A percentile compares a stretch with the other conserved stretches of the same genome.
Evolutionary conservation across 1,139 yeast genomes (phyloP).

Genomic region (Yamadazyma spencermartinsiae): DNA sequence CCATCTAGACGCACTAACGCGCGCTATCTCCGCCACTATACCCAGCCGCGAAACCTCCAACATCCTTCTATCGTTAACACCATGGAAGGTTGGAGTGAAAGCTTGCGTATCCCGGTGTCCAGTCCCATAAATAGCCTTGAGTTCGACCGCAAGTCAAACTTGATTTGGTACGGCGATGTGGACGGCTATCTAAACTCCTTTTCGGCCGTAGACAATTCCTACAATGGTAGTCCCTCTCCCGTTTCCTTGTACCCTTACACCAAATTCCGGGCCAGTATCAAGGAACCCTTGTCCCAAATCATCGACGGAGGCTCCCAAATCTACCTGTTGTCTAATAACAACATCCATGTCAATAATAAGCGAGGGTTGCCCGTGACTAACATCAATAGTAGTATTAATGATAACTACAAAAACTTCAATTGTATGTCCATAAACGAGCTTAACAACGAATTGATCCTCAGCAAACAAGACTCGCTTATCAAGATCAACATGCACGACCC

Average conservation of each 20-base stretch:
- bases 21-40: too few species aligned
- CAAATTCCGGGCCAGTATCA: slow-evolving; percentile 46
- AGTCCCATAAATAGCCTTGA: slow-evolving; percentile 32
- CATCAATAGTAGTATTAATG: slow-evolving; percentile 26
- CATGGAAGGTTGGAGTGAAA: slow-evolving; percentile 47
- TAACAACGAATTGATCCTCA: slow-evolving; percentile 37
- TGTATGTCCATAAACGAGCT: slow-evolving; percentile 40
- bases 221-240: slow-evolving; percentile 8
- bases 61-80: too few species aligned
- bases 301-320: slow-evolving; percentile 48
- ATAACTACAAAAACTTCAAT: slow-evolving; percentile 34
- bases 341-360: slow-evolving; percentile 56
- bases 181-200: slow-evolving; percentile 36
- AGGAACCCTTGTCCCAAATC: slow-evolving; percentile 16
- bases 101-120: slow-evolving; percentile 17
- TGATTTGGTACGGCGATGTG: slow-evolving; percentile 86
- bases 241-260: slow-evolving; percentile 44
- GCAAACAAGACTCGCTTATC: slow-evolving; percentile 39
- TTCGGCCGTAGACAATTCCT: slow-evolving; percentile 18
- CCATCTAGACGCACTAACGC: too few species aligned
- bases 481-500: slow-evolving; percentile 66
- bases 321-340: slow-evolving; percentile 53
- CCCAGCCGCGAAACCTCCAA: too few species aligned
- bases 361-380: slow-evolving; percentile 52
- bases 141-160: slow-evolving; percentile 72